Base-by-base conservation (phyloP, 352 stramenopile genomes). In the Pythium plurisporium region DNA sequence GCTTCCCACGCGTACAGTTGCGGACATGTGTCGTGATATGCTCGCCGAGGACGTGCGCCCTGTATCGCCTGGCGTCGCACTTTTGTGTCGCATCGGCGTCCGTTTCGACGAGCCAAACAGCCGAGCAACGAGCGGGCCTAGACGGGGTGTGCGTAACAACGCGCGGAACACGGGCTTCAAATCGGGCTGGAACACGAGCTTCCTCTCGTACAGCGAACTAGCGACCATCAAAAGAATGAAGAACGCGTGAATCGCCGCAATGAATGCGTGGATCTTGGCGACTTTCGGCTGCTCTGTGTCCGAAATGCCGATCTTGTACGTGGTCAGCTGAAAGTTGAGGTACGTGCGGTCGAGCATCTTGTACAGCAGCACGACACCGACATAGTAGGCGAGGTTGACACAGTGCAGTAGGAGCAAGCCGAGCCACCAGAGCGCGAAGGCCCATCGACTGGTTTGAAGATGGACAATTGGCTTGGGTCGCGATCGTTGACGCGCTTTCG, bases 181-280 rank as follows among this genome's bases (percentile, higher is more conserved):
- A 2, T 50, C 30, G n/a, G 51, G 54, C 17, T 55, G 27, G 27
- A 62, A 62, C 0, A 55, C 54, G 3, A 62, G 37, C 25, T 41
- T 26, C 4, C 54, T 23, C 6, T 17, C 29, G 22, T 55, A 14
- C n/a, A 62, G 31, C 12, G 54, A 62, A 25, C 54, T 36, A 1
- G 7, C 25, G 12, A 55, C 7, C 54, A 62, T 62, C 25, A 55
- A 34, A 11, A 55, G 1, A 30, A 62, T 42, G 45, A 62, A 62
- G 20, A 55, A 49, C 2, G 25, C 54, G 44, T 62, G 54, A 30
- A 62, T 19, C 20, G 54, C 54, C 0, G 54, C 54, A 31, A 62
- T 9, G 8, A 17, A 19, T 14, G n/a, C n/a, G 27, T 62, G 54
- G 44, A 62, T 55, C 4, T 8, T 23, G 11, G 54, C n/a, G 34